A percentile compares a stretch with the other conserved stretches of the same genome.
Conservation (phyloP, 176 grass and related monocot species). For the Pharus latifolius region DNA sequence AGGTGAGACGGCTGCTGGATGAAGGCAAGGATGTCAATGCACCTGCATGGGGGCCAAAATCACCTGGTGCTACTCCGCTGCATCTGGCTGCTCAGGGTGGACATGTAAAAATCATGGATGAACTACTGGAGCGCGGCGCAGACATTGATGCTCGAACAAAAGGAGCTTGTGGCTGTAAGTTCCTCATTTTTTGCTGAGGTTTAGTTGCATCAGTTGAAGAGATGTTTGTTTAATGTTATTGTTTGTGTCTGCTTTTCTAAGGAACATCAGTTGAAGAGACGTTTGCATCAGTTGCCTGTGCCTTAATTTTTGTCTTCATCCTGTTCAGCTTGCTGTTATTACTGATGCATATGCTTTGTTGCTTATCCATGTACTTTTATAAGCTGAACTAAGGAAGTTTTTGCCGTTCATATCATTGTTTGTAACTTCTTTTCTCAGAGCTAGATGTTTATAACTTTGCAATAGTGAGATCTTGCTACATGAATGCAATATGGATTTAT, state of each 20-base stretch:
- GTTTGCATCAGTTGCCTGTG: not conserved
- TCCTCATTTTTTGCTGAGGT: not conserved
- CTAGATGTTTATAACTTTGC: not conserved
- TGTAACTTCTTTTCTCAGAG: not conserved
- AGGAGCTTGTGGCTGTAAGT: slow-evolving; percentile 96
- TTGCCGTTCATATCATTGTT: not conserved
- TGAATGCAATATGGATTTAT: not conserved
- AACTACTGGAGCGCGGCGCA: slow-evolving; percentile 83
- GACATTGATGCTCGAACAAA: slow-evolving; percentile 96
- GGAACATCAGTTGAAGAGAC: too few species aligned
- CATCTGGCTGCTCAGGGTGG: slow-evolving; percentile 95
- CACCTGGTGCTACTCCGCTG: slow-evolving; percentile 65
- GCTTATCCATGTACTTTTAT: not conserved
- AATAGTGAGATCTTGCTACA: not conserved
- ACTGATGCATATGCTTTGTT: not conserved
- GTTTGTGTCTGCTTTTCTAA: not conserved
- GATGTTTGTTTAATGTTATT: not conserved
- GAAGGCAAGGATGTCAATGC: slow-evolving; percentile 79
- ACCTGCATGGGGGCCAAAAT: slow-evolving; percentile 69
- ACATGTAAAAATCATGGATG: slow-evolving; percentile 85
- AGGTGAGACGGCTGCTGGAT: slow-evolving; percentile 76
- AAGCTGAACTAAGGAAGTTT: not conserved
- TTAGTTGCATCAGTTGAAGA: not conserved
- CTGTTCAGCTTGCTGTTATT: not conserved
- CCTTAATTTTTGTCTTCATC: not conserved